Base-by-base conservation (phyloP, 768 basidiomycete genomes). In the Fibroporia radiculosa region DNA sequence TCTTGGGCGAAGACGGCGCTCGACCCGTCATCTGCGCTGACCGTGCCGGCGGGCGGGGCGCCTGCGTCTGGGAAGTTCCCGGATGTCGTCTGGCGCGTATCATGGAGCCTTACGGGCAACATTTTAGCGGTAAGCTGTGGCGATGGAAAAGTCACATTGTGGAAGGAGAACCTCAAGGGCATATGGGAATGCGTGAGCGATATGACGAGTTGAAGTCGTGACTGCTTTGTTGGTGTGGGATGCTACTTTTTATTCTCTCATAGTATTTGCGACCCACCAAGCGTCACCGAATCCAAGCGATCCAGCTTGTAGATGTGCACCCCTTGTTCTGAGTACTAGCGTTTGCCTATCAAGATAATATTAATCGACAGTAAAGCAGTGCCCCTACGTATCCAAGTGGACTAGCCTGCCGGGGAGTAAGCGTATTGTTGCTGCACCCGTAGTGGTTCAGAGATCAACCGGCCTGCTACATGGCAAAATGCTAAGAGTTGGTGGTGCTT, bases 51-150 rank as follows among this genome's bases (percentile, higher is more conserved):
- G 7, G 57, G 73, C 6, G 68, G 70, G 6, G 65, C 40, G 16
- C 48, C 69, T 63, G 60, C 66, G 2, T 53, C 66, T 6, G 87
- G 87, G 19, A 92, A 86, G 61, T 98, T 98, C 69, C 89, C 91
- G 1, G 95, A 98, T 61, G 91, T 93, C 4, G 93, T 97, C 20
- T 99, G 95, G 96, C 78, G 93, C n/a, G 92, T 97, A 26, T 91
- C 88, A 35, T 99, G 96, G 96, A 93, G 90, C 52, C 75, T 97
- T 20, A 90, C 93, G 1, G 95, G 95, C 14, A 98, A 97, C 59
- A 77, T 99, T 41, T 73, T 99, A 36, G 93, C 93, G 0, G 96
- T 98, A 34, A 92, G 90, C 62, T 95, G 92, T 63, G 93, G 93
- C 8, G 96, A 99, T 59, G 95, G 96, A 11, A 97, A 96, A 66